Percentiles rank a stretch among this genome's conserved stretches.
These are phyloP conservation scores for Saccharomycopsis hybrid DNA, from an alignment of 1,139 yeast genomes.

Conservation along the genomic window DNA sequence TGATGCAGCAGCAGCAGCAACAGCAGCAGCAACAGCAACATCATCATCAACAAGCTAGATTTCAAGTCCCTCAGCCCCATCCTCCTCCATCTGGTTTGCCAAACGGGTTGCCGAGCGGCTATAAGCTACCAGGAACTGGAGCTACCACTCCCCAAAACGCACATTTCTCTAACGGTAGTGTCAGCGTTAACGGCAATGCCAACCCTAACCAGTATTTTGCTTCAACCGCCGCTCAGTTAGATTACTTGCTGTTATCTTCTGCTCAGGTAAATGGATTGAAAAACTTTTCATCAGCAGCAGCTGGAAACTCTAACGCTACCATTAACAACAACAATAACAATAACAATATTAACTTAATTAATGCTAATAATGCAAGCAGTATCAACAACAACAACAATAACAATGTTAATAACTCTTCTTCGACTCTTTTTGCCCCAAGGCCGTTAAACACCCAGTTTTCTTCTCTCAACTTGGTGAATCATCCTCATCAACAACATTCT, in stretches of 20 bases:
- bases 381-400: background rate
- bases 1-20: background rate
- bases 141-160: too few relatives aligned
- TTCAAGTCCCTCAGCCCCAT: background rate
- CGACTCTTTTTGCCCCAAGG: conserved; percentile 13
- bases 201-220: too few relatives aligned
- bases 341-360: background rate
- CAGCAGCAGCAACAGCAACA: too few relatives aligned
- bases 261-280: too few relatives aligned
- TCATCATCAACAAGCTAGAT: too few relatives aligned
- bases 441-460: conserved; percentile 3
- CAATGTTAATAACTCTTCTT: conserved; percentile 1
- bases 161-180: too few relatives aligned
- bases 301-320: background rate
- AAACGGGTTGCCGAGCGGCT: too few relatives aligned
- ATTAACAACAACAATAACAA: background rate
- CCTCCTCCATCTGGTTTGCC: background rate
- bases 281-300: background rate
- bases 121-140: too few relatives aligned
- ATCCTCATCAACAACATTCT: background rate
- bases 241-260: too few relatives aligned
- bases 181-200: too few relatives aligned
- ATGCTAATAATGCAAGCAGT: background rate
- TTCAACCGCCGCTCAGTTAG: too few relatives aligned
- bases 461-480: background rate